Evolutionary conservation across 1,139 yeast species (phyloP), one percentile per base, ranked within the genome.

Genomic region (Sugiyamaella pinicola): DNA sequence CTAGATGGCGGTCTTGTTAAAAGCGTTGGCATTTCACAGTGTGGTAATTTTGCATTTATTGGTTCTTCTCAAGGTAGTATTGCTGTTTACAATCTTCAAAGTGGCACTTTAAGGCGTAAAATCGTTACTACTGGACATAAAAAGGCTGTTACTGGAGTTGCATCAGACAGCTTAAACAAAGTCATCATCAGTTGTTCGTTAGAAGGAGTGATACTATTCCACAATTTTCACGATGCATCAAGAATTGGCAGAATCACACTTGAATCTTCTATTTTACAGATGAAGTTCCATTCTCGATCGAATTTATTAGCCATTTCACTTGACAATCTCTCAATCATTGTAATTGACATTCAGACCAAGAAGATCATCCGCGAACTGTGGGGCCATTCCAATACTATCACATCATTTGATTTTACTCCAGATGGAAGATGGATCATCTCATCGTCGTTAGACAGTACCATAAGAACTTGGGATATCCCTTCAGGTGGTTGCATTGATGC

Each of bases 401-500:
- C 98, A 0, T 80, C 89, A 0, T 72, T 93, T 69, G 98, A 89
- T 67, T 93, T 93, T 65, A 85, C 96, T 6, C 96, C 96, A 3
- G 95, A 91, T 69, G 98, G 97, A 37, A 82, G 98, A 69, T 95
- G 98, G 98, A 74, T 95, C 41, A 85, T 95, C 10, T 84, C 95
- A 21, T 83, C 89, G 0, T 80, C 90, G 1, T 75, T 91, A 56
- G 99, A 95, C 68, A 78, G 89, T 1, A 91, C 99, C 0, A 77
- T 95, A 51, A 80, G 99, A 65, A 90, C 97, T 0, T 95, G 99
- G 99, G 99, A 95, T 69, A 78, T 95, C 56, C 98, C 99, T 31
- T 87, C 97, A 2, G 99, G 99, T 49, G 90, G 93, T 0, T 91
- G 98, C 70, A 90, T 95, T 55, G 99, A 95, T 71, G 98, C 97